These are phyloP conservation scores for Gautieria morchelliformis DNA, from an alignment of 768 basidiomycete species.

Conservation along the genomic window DNA sequence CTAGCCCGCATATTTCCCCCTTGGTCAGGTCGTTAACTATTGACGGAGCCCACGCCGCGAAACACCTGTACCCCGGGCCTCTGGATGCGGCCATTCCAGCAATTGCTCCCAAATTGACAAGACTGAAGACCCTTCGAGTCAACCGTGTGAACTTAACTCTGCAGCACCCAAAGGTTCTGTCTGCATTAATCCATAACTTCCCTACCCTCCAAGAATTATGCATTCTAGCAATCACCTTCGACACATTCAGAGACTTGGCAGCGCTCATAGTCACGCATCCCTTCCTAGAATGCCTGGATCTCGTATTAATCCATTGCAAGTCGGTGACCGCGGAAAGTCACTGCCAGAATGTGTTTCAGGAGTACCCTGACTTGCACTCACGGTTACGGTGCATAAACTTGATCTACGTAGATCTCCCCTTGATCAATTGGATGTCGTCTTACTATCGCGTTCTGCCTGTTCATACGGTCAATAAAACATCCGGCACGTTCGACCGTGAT, in stretches of 20 bases:
- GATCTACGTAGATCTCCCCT: not conserved
- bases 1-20: not conserved
- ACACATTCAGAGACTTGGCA: not conserved
- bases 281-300: not conserved
- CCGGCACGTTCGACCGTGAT: not conserved
- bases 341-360: not conserved
- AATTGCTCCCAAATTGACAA: too few species aligned
- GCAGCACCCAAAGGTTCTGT: not conserved
- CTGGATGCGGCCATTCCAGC: too few species aligned
- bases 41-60: too few species aligned
- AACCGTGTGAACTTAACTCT: not conserved
- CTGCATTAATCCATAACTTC: too few species aligned
- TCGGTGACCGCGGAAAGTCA: not conserved
- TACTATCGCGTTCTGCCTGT: not conserved
- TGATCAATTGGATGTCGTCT: not conserved
- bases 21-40: too few species aligned
- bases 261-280: not conserved
- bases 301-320: not conserved
- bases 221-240: not conserved
- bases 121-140: too few species aligned
- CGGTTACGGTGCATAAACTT: not conserved
- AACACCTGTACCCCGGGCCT: too few species aligned
- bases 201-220: too few species aligned
- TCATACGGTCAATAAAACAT: too few species aligned
- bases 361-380: not conserved